Evolutionary conservation across 345 rosid genomes (phyloP), one percentile per base, ranked within the genome.

Genomic region (Anastatica hierochuntica): DNA sequence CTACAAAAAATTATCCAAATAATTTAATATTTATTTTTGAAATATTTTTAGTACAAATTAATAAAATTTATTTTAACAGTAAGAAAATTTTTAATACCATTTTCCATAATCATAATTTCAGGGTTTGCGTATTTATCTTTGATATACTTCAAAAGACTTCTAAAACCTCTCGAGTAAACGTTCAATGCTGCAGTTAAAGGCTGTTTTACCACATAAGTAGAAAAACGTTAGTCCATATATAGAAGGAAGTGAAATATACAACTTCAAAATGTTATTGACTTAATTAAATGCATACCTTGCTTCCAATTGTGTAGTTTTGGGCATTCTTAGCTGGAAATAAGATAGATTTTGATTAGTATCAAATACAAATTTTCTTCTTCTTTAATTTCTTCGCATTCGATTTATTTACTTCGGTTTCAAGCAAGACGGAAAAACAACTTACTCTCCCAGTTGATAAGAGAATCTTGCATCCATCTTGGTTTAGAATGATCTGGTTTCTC

Each of bases 31-130:
- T 27, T 11, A 8, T 29, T 8, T 6, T 8, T 29, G 3, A 24
- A 24, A 24, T 3, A 24, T 29, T 8, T 6, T 6, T 8, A 29
- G 2, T 3, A 29, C 2, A 29, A 29, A 4, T 29, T 29, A 29
- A 29, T n/a, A n/a, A n/a, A n/a, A n/a, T n/a, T n/a, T n/a, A n/a
- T n/a, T n/a, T n/a, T n/a, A n/a, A n/a, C n/a, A n/a, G n/a, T n/a
- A 29, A 29, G 2, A 8, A 6, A 29, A 3, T 8, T 31, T 31
- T 31, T 3, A 10, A 9, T 31, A 78, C 83, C 83, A 56, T 73
- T 78, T 35, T 75, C 83, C 5, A 75, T 67, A 14, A 78, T 58
- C 23, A 75, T 70, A 17, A 78, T 75, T 11, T 54, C 50, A 0
- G 79, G 76, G 8, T 67, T 66, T 0, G 57, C 53, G 60, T 75